A percentile compares a stretch with the other conserved stretches of the same genome.
These are phyloP conservation scores for Theileria parva DNA, from an alignment of 169 alveolate genomes.

Conservation along the genomic window DNA sequence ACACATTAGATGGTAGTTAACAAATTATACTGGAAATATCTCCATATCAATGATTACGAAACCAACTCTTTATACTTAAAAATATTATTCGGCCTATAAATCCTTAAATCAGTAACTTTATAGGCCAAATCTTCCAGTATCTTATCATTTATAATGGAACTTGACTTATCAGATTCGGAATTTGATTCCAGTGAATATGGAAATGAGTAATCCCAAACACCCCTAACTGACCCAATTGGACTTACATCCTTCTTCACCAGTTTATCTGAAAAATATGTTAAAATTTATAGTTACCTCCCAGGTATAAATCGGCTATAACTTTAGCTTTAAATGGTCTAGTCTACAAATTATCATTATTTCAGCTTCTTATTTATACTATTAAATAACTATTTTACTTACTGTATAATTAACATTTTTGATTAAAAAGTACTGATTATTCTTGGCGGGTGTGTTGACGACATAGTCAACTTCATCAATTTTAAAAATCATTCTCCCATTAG, in stretches of 20 bases:
- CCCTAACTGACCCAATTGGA: slow-evolving; percentile 74
- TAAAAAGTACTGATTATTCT: slow-evolving; percentile 31
- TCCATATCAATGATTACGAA: too few species aligned
- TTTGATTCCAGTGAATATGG: slow-evolving; percentile 60
- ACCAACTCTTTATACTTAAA: not conserved
- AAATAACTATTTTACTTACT: slow-evolving; percentile 15
- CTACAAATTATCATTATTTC: slow-evolving; percentile 12
- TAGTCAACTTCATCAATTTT: slow-evolving; percentile 39
- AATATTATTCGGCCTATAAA: slow-evolving; percentile 15
- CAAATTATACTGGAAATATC: not conserved
- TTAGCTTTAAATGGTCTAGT: slow-evolving; percentile 75
- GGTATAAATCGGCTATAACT: slow-evolving; percentile 70
- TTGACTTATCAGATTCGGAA: not conserved
- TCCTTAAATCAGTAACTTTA: not conserved
- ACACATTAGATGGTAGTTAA: not conserved
- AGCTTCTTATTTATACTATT: not conserved
- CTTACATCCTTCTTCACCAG: slow-evolving; percentile 62
- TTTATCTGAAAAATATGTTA: slow-evolving; percentile 5
- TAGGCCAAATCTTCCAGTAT: not conserved
- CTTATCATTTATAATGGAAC: not conserved
- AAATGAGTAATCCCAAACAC: slow-evolving; percentile 73
- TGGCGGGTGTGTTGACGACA: slow-evolving; percentile 5
- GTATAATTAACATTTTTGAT: slow-evolving; percentile 60
- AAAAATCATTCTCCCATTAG: slow-evolving; percentile 1
- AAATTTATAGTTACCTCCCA: slow-evolving; percentile 30